Percentiles rank a stretch among this genome's conserved stretches.
Conservation (phyloP, 73 alveolate genomes). For the Symbiodinium pilosum region DNA sequence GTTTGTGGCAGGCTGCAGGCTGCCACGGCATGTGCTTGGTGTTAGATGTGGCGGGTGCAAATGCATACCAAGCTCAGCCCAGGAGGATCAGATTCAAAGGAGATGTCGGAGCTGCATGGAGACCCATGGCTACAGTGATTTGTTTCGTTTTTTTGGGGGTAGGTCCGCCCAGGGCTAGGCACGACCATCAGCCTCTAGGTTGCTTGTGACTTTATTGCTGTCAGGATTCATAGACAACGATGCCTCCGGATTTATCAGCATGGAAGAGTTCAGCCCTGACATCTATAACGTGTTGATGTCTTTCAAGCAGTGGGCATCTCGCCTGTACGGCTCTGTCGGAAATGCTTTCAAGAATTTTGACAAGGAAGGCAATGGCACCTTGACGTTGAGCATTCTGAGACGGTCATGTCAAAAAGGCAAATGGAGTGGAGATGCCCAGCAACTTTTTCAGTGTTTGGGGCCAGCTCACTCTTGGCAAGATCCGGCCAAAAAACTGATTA, state of each 20-base stretch:
- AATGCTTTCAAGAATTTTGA: slow-evolving; percentile 88
- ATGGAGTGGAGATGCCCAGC: slow-evolving; percentile 73
- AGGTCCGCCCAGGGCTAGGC: too few relatives aligned
- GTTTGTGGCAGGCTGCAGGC: slow-evolving; percentile 83
- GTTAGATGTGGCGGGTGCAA: neutral
- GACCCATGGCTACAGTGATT: neutral
- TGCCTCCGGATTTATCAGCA: slow-evolving; percentile 82
- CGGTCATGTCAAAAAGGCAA: slow-evolving; percentile 65
- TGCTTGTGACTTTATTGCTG: neutral
- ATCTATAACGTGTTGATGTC: slow-evolving; percentile 74
- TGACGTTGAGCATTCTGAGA: slow-evolving; percentile 59
- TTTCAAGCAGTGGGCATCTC: slow-evolving; percentile 73
- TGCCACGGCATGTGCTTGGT: neutral
- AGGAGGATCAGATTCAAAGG: slow-evolving; percentile 66
- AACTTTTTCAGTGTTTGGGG: slow-evolving; percentile 36
- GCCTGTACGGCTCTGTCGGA: slow-evolving; percentile 66
- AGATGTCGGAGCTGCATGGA: slow-evolving; percentile 80
- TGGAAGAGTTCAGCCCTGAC: slow-evolving; percentile 87
- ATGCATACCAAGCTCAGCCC: neutral
- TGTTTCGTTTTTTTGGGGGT: too few relatives aligned
- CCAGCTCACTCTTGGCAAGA: neutral
- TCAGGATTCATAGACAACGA: slow-evolving; percentile 77
- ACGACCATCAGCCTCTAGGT: too few relatives aligned
- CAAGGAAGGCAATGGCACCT: slow-evolving; percentile 61
- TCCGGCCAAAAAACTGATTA: slow-evolving; percentile 21